Evolutionary conservation across 2,329 filamentous ascomycete genomes (phyloP), one percentile per base, ranked within the genome.

Genomic region (Ophiostoma fasciatum): DNA sequence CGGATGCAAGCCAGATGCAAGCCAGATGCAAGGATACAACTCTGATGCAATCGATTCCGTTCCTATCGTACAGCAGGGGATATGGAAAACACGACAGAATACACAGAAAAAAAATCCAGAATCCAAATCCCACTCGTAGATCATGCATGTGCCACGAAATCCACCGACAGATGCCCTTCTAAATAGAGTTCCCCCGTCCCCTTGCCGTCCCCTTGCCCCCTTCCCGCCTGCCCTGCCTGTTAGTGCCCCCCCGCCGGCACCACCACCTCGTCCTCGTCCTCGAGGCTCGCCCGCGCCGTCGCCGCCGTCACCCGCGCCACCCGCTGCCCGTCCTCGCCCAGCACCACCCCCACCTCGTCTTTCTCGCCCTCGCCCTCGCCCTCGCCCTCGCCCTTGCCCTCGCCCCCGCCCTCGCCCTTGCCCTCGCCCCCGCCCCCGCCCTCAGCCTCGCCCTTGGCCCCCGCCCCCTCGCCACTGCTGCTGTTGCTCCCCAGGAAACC

Each of bases 281-380:
- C 70, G 33, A 74, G 70, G 49, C 68, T 74, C 25, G 66, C 73
- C 45, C 70, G 55, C 36, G 62, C 56, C 45, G 59, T 60, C 3
- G 70, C 70, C 49, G 72, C 67, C 6, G 68, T 58, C 0, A 66
- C 64, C 7, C 57, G 50, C 42, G 57, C 55, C 13, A 66, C 59
- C 42, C 51, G 58, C 40, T 59, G 54, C 27, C 59, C 59, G 35
- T 64, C 58, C 13, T 65, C 61, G 8, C 52, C 50, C 9, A 55
- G 35, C 4, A 56, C 46, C 4, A 56, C 46, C 3, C 51, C 47
- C 7, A 48, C 44, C 15, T 47, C 47, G 5, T 42, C 22, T 8
- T 23, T 11, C 9, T 9, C 22, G 5, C 5, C 22, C 5, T 51
- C 48, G 5, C 5, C 35, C 31, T 52, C 46, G 17, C 48, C 45